Conservation (phyloP, 1,139 yeast genomes). For the Candida glucosophila region DNA sequence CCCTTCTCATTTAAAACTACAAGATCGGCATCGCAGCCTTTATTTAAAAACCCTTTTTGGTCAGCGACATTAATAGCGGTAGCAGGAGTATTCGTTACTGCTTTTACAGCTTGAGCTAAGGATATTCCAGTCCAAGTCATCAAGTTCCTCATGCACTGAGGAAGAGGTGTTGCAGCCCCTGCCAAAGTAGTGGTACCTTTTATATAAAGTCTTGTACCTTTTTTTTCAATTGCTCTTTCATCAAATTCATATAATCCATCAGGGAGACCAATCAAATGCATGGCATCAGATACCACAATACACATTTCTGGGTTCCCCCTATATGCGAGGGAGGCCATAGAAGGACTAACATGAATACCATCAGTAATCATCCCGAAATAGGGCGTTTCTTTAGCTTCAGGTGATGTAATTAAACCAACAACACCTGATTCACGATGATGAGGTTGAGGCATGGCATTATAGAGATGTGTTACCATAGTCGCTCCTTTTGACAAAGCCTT, state of each 20-base stretch:
- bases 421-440: slow-evolving; percentile 58
- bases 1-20: slow-evolving; percentile 41
- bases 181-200: slow-evolving; percentile 56
- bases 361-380: slow-evolving; percentile 54
- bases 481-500: slow-evolving; percentile 48
- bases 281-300: slow-evolving; percentile 56
- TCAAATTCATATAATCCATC: slow-evolving; percentile 48
- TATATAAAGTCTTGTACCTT: slow-evolving; percentile 39
- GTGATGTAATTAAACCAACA: slow-evolving; percentile 44
- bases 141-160: slow-evolving; percentile 47
- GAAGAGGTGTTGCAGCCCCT: slow-evolving; percentile 53
- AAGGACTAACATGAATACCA: slow-evolving; percentile 56
- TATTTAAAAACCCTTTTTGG: slow-evolving; percentile 42
- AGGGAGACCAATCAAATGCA: slow-evolving; percentile 44
- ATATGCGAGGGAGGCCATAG: slow-evolving; percentile 48
- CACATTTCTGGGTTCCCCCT: slow-evolving; percentile 47
- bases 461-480: slow-evolving; percentile 54
- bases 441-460: slow-evolving; percentile 63
- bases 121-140: slow-evolving; percentile 43
- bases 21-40: slow-evolving; percentile 55
- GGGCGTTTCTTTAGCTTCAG: slow-evolving; percentile 30
- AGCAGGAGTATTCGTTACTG: slow-evolving; percentile 54
- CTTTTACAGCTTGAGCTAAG: slow-evolving; percentile 46
- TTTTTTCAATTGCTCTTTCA: slow-evolving; percentile 38
- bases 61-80: slow-evolving; percentile 36